These are phyloP conservation scores for Linnemannia schmuckeri DNA, from an alignment of 192 early-diverging fungal genomes.

Conservation along the genomic window DNA sequence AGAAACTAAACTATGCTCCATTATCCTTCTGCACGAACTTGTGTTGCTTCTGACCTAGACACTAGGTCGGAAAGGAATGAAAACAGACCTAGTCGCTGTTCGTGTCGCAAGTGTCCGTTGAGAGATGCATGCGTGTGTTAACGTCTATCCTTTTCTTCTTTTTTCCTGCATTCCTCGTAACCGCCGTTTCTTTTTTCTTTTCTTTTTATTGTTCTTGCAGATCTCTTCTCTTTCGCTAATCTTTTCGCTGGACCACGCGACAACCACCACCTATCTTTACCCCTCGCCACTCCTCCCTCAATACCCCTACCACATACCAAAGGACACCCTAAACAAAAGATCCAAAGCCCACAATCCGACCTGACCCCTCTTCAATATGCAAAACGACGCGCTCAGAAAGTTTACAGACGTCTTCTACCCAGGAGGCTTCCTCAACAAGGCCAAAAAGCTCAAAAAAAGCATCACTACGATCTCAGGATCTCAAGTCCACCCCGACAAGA, in stretches of 20 bases:
- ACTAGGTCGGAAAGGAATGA: neutral
- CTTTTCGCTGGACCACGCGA: too few relatives aligned
- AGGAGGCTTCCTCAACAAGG: conserved; percentile 24
- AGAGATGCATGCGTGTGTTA: neutral
- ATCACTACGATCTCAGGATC: neutral
- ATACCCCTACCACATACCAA: neutral
- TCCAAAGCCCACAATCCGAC: neutral
- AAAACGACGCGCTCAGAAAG: conserved; percentile 41
- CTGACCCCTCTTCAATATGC: conserved; percentile 18
- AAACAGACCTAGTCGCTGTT: neutral
- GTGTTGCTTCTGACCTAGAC: neutral
- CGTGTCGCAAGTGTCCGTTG: neutral
- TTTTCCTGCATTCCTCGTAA: neutral
- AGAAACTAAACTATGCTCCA: neutral
- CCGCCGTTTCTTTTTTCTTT: neutral
- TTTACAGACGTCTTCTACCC: conserved; percentile 29
- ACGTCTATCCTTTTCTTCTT: neutral
- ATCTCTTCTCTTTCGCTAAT: neutral
- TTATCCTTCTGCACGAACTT: neutral
- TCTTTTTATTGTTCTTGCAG: neutral
- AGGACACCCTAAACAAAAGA: neutral
- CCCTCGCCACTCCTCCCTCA: too few relatives aligned
- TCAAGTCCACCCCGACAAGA: neutral
- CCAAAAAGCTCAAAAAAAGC: conserved; percentile 26
- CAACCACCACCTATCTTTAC: too few relatives aligned